Evolutionary conservation across 352 stramenopile genomes (phyloP), one percentile per base, ranked within the genome.

Genomic region (Pythium dissotocum): DNA sequence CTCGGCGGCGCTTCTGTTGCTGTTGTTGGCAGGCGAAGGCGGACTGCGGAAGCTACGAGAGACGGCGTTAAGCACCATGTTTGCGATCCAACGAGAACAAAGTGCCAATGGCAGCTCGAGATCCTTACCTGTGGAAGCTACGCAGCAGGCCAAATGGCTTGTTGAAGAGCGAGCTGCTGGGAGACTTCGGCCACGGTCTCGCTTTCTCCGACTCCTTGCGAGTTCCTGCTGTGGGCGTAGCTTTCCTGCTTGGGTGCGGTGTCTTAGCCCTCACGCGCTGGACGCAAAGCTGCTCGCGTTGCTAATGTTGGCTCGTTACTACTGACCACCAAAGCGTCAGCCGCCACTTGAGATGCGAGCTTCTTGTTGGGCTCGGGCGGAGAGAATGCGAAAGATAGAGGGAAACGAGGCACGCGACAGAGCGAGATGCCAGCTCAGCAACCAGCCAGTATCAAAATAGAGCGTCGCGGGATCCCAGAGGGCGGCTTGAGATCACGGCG

Each of bases 321-420:
- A 56, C 49, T 56, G 49, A 24, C 49, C 49, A 56, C 49, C 49
- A 32, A n/a, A 12, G 49, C 5, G n/a, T 53, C 21, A 9, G 46
- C n/a, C 21, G 7, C 16, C 46, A 16, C 38, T 13, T 13, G 40
- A 49, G 4, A 13, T 24, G 40, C 40, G 6, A 40, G 35, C 35
- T 49, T 26, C 5, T 10, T 13, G 38, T 16, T n/a, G n/a, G 14
- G 18, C n/a, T 55, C 16, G 49, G 28, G 26, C 9, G 49, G 49
- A 56, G 49, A 56, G 26, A 38, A 53, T 32, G 49, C 24, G 26
- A 56, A 56, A 56, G 49, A 56, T 53, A 53, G 46, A n/a, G 46
- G 14, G 46, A 53, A 53, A 21, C 21, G 28, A 53, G 46, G n/a
- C 46, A 53, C 21, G 46, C 6, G 46, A 53, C 46, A 24, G n/a